phyloP scores from a whole-genome alignment of 306 rosid species.

The Argentina anserina region DNA sequence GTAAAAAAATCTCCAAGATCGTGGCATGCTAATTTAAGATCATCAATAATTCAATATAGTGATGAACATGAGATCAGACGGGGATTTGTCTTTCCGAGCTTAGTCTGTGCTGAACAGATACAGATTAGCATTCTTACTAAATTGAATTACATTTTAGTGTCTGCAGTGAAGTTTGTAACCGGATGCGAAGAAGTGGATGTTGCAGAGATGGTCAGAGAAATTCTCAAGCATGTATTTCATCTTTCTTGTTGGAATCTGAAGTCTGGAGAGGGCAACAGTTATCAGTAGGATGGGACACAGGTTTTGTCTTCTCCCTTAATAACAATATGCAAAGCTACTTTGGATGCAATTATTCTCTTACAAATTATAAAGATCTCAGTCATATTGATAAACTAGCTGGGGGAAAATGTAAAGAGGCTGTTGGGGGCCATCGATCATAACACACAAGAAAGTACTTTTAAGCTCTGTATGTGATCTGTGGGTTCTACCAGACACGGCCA shows the following conservation, averaged over 20 bases:
- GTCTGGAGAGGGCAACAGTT: not conserved
- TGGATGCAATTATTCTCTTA: not conserved
- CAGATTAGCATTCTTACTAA: slow-evolving; percentile 13
- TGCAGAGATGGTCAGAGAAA: slow-evolving; percentile 38
- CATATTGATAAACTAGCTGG: not conserved
- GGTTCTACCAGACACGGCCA: slow-evolving; percentile 45
- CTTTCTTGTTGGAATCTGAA: slow-evolving; percentile 33
- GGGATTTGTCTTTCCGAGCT: not conserved
- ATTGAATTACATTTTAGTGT: slow-evolving; percentile 11
- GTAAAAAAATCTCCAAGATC: not conserved
- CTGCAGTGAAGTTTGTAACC: slow-evolving; percentile 62
- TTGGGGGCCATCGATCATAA: slow-evolving; percentile 8
- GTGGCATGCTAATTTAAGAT: not conserved
- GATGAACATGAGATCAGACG: not conserved
- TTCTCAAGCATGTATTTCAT: slow-evolving; percentile 64
- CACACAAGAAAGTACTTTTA: slow-evolving; percentile 15
- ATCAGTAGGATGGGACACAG: not conserved
- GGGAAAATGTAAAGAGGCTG: not conserved
- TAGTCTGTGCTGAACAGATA: not conserved
- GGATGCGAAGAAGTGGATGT: slow-evolving; percentile 58
- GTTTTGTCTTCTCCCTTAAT: not conserved
- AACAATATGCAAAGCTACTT: not conserved
- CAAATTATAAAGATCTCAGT: not conserved
- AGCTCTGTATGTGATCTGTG: slow-evolving; percentile 18
- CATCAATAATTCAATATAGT: not conserved